phyloP scores from a whole-genome alignment of 2,329 filamentous ascomycete species.

The Escovopsis sp. region DNA sequence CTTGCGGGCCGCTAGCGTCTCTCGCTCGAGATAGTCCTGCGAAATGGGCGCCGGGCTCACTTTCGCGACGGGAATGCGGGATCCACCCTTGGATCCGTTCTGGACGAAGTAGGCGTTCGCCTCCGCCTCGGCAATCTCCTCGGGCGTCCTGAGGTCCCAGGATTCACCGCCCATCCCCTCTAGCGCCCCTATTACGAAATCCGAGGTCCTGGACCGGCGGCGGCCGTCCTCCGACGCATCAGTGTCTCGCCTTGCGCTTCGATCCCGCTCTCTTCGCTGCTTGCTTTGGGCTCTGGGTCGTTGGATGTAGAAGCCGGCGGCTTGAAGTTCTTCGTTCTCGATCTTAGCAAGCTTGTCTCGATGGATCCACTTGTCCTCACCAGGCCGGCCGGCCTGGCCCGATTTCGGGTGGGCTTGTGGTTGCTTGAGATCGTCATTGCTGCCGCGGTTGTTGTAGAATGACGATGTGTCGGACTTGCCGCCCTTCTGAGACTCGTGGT shows the following conservation, averaged over 20 bases:
- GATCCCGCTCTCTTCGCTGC: slow-evolving; percentile 19
- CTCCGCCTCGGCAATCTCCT: slow-evolving; percentile 56
- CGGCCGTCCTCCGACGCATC: slow-evolving; percentile 17
- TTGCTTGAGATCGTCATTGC: slow-evolving; percentile 14
- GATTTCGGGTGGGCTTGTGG: slow-evolving; percentile 10
- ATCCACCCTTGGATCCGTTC: slow-evolving; percentile 43
- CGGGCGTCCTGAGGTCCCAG: slow-evolving; percentile 64
- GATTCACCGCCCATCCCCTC: slow-evolving; percentile 16
- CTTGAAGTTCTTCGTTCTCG: slow-evolving; percentile 66
- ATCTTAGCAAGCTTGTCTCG: slow-evolving; percentile 71
- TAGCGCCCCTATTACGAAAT: slow-evolving; percentile 24
- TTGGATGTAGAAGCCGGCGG: slow-evolving; percentile 54
- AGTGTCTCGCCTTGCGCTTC: slow-evolving; percentile 21
- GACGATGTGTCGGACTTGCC: slow-evolving; percentile 5
- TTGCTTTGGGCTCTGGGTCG: slow-evolving; percentile 38
- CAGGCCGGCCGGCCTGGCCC: slow-evolving; percentile 13
- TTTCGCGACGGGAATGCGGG: slow-evolving; percentile 77
- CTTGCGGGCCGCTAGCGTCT: slow-evolving; percentile 50
- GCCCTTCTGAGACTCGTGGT: slow-evolving; percentile 8
- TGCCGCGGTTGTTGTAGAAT: slow-evolving; percentile 8
- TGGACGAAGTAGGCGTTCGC: slow-evolving; percentile 34
- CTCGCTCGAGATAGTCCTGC: slow-evolving; percentile 56
- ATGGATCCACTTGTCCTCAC: slow-evolving; percentile 66
- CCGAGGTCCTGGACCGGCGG: slow-evolving; percentile 32
- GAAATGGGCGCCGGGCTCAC: slow-evolving; percentile 65